phyloP scores from a whole-genome alignment of 2,329 filamentous ascomycete species.

The Corinectria fuckeliana region DNA sequence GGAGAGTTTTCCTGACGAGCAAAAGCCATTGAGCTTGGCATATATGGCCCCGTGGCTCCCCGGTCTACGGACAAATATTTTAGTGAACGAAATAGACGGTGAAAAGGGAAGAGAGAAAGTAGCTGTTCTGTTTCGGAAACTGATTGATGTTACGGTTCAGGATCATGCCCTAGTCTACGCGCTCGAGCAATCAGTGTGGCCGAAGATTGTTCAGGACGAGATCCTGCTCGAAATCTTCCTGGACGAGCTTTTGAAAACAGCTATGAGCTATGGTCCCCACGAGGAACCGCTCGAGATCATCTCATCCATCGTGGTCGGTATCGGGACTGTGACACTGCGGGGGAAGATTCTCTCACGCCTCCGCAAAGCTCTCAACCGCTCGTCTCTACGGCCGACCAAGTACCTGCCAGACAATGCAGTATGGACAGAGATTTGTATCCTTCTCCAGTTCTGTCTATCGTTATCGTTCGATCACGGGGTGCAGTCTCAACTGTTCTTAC shows the following conservation, averaged over 20 bases:
- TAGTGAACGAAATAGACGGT: constrained; percentile 65
- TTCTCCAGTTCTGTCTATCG: constrained; percentile 70
- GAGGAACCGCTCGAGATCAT: constrained; percentile 66
- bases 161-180: constrained; percentile 65
- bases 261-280: constrained; percentile 61
- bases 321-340: constrained; percentile 69
- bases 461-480: constrained; percentile 72
- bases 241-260: constrained; percentile 71
- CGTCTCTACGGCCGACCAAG: constrained; percentile 70
- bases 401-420: constrained; percentile 70
- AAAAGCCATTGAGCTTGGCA: constrained; percentile 69
- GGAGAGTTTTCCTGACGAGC: constrained; percentile 72
- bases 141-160: constrained; percentile 69
- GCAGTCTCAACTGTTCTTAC: constrained; percentile 71
- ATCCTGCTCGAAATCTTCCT: constrained; percentile 70
- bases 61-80: constrained; percentile 64
- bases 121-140: constrained; percentile 66
- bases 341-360: constrained; percentile 70
- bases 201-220: constrained; percentile 68
- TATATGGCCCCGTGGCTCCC: constrained; percentile 76
- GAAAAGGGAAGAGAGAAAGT: constrained; percentile 72
- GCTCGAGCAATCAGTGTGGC: constrained; percentile 72
- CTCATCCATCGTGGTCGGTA: constrained; percentile 66
- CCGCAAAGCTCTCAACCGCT: constrained; percentile 71
- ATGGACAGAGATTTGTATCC: constrained; percentile 72